Base-by-base conservation (phyloP, 768 basidiomycete genomes). In the Lyophyllum decastes region DNA sequence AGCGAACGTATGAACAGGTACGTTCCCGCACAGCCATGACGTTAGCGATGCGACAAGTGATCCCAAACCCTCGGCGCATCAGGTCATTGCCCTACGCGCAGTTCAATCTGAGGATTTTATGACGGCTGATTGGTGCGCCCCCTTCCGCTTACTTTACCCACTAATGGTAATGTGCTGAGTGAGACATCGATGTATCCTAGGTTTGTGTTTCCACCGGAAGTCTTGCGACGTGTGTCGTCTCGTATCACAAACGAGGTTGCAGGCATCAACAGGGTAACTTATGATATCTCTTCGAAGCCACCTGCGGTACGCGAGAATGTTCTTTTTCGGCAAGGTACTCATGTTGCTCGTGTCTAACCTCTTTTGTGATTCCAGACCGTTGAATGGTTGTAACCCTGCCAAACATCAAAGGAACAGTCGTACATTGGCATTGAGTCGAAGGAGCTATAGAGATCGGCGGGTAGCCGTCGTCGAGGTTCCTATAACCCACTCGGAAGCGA, bases 21-120 rank as follows among this genome's bases (percentile, higher is more conserved):
- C 49, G 78, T 63, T 25, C 16, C 41, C 43, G 25, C 44, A 50
- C 27, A 45, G n/a, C 17, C 26, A 22, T 43, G 52, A 51, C 14
- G 54, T 26, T 52, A 43, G 33, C 44, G 41, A 46, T 40, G 34
- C 26, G 27, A 51, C 22, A 40, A 44, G 38, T 54, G 46, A 58
- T 59, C 49, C 27, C 55, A 30, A 46, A 56, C 50, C 21, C 30
- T 54, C 24, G 40, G 52, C 35, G 14, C 25, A 26, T 38, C 64
- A 90, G 87, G 95, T 99, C 49, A 93, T 98, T 57, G 92, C 94
- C 1, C 79, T 99, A 52, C 86, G 97, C 50, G 97, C 97, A 2
- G 96, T 98, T 9, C 89, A 92, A 69, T 88, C 95, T n/a, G 96
- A 98, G 70, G 97, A 99, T 72, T 99, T 99, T 70, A 99, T 99